These are phyloP conservation scores for Coniella vitis DNA, from an alignment of 2,329 filamentous ascomycete species.

Conservation along the genomic window DNA sequence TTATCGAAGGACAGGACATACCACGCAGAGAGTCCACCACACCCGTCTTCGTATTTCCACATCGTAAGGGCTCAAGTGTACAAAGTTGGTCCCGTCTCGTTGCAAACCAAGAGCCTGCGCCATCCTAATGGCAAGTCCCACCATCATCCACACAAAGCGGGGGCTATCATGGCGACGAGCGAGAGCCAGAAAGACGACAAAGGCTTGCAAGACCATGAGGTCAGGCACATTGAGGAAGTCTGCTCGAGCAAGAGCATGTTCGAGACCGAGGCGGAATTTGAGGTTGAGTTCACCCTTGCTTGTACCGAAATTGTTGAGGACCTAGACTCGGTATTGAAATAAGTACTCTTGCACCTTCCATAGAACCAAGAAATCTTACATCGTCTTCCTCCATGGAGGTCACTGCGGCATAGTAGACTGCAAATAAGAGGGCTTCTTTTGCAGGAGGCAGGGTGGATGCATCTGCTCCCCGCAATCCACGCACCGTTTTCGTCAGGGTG, in stretches of 20 bases:
- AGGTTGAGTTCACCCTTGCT: conserved; percentile 37
- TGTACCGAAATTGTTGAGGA: conserved; percentile 33
- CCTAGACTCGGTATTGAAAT: conserved; percentile 6
- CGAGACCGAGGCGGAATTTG: conserved; percentile 42
- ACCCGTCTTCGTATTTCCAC: conserved; percentile 47
- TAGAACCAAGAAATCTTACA: conserved; percentile 27
- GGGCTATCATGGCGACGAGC: conserved; percentile 38
- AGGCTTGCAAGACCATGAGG: conserved; percentile 50
- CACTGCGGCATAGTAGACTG: conserved; percentile 50
- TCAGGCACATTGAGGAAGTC: conserved; percentile 52
- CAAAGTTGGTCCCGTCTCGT: conserved; percentile 36
- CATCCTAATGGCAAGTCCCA: conserved; percentile 38
- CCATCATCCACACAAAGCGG: conserved; percentile 43
- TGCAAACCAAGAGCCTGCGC: conserved; percentile 38
- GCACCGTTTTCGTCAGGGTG: conserved; percentile 31
- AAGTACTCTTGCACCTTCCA: neutral
- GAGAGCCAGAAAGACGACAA: conserved; percentile 47
- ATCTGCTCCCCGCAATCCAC: conserved; percentile 26
- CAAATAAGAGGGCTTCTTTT: conserved; percentile 48
- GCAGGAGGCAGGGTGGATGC: conserved; percentile 28
- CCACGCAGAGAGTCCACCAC: conserved; percentile 47
- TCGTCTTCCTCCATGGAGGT: conserved; percentile 52
- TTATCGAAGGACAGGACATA: neutral
- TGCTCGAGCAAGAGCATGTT: conserved; percentile 51
- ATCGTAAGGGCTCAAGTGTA: conserved; percentile 40